Base-by-base conservation (phyloP, 1,284 basidiomycete species). In the Pseudomicrostroma phylloplanum region DNA sequence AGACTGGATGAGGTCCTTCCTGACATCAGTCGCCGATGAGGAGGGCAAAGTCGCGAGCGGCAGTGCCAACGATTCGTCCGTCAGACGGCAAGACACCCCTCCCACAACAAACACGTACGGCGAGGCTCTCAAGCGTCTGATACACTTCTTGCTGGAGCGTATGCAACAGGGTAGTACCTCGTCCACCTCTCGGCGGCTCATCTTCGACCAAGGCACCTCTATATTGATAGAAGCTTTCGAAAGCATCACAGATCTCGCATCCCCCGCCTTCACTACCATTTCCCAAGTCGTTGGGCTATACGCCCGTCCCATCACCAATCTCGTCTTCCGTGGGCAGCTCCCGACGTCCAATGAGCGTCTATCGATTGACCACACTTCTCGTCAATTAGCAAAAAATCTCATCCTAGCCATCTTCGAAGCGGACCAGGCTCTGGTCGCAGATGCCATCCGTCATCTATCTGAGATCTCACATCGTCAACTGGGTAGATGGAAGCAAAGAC, bases 71-170 rank as follows among this genome's bases (percentile, higher is more conserved):
- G 21, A 13, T 17, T 15, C 15, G 3, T 54, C 51, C 7, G 13
- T 15, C 21, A n/a, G 46, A n/a, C 46, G 46, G 23, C 46, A 48
- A 12, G 46, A 48, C 23, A 48, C 46, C 46, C 46, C 13, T 25
- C 55, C 59, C n/a, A 19, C 11, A 17, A 42, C 15, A 2, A 11
- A 15, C 8, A 8, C 46, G n/a, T 11, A 39, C 21, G 41, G 40
- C 36, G 70, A 77, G 23, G 67, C 65, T 11, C 62, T 74, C 55
- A 75, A 75, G 62, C 62, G 69, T 30, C 56, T 74, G 41, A 71
- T 68, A 55, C 68, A 78, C 59, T 72, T 70, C 43, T 57, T 74
- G 11, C 67, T 78, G 21, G 76, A 78, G 58, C 61, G 70, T 42
- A 67, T 69, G 63, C 75, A 78, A 62, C 66, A 67, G 21, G 66